phyloP scores from a whole-genome alignment of 352 stramenopile genomes.

The Phytopythium sindhum region DNA sequence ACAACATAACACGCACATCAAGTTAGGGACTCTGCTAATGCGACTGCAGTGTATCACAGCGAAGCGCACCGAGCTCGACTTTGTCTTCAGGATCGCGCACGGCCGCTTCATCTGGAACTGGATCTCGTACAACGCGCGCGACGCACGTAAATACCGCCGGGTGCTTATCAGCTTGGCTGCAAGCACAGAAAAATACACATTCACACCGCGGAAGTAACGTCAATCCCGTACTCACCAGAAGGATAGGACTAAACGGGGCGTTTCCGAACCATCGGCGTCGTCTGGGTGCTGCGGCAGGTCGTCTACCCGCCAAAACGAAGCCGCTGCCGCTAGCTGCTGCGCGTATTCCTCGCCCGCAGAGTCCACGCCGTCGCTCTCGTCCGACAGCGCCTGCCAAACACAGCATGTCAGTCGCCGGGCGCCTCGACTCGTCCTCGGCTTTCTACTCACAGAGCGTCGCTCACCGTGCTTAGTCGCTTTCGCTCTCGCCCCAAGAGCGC shows the following conservation, averaged over 20 bases:
- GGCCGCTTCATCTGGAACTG: slow-evolving; percentile 74
- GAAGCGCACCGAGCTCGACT: slow-evolving; percentile 39
- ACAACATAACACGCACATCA: not conserved
- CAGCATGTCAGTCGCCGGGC: not conserved
- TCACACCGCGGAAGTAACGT: not conserved
- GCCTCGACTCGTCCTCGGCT: not conserved
- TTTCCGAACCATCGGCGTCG: slow-evolving; percentile 25
- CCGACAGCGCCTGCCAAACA: slow-evolving; percentile 17
- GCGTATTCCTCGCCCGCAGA: slow-evolving; percentile 17
- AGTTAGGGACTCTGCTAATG: not conserved
- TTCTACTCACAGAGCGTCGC: not conserved
- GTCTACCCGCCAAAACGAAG: slow-evolving; percentile 18
- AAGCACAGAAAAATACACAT: not conserved
- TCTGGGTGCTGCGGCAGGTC: slow-evolving; percentile 10
- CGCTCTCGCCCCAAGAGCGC: slow-evolving; percentile 20
- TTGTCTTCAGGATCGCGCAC: slow-evolving; percentile 71
- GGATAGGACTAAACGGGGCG: no score
- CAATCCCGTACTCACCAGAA: no score
- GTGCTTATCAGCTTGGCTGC: slow-evolving; percentile 59
- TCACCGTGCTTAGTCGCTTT: slow-evolving; percentile 21
- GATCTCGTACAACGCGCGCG: slow-evolving; percentile 65
- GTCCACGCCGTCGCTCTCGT: slow-evolving; percentile 13
- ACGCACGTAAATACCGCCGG: slow-evolving; percentile 54
- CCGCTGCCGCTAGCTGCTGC: slow-evolving; percentile 11
- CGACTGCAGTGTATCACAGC: not conserved